phyloP scores from a whole-genome alignment of 495 filamentous ascomycete genomes.

The Oidiodendron maius region DNA sequence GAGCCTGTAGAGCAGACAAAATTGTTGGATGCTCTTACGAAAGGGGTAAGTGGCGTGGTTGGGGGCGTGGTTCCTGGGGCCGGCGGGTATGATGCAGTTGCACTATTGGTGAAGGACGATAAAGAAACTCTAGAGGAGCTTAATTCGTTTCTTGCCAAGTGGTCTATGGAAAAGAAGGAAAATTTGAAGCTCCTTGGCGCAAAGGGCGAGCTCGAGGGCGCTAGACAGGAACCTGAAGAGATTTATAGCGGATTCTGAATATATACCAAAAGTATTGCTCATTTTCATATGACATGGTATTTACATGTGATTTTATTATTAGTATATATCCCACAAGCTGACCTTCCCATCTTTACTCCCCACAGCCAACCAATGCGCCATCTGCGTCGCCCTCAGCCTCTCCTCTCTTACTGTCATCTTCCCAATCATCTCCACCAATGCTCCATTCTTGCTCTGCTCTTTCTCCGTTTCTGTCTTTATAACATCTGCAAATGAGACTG shows the following conservation, averaged over 20 bases:
- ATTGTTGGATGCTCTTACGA: slow-evolving; percentile 64
- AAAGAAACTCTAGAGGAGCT: slow-evolving; percentile 58
- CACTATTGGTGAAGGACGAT: slow-evolving; percentile 71
- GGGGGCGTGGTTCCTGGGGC: slow-evolving; percentile 93
- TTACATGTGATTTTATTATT: too few species aligned
- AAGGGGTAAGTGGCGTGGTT: slow-evolving; percentile 65
- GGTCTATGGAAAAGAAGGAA: slow-evolving; percentile 61
- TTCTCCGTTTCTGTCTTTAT: not conserved
- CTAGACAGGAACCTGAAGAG: slow-evolving; percentile 51
- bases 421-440: not conserved
- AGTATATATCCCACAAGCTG: slow-evolving; percentile 94
- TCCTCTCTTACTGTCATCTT: slow-evolving; percentile 46
- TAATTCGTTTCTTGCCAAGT: slow-evolving; percentile 54
- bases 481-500: slow-evolving; percentile 67
- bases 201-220: slow-evolving; percentile 82
- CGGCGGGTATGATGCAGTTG: slow-evolving; percentile 90
- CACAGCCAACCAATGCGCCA: slow-evolving; percentile 81
- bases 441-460: slow-evolving; percentile 3
- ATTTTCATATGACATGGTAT: too few species aligned
- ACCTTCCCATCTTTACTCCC: slow-evolving; percentile 96
- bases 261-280: too few species aligned
- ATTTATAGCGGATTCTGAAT: not conserved
- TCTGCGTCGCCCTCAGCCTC: slow-evolving; percentile 56
- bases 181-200: slow-evolving; percentile 73
- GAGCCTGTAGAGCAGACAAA: slow-evolving; percentile 83